Evolutionary conservation across 331 rosid species (phyloP).

Genomic region (Quercus tomentella): DNA sequence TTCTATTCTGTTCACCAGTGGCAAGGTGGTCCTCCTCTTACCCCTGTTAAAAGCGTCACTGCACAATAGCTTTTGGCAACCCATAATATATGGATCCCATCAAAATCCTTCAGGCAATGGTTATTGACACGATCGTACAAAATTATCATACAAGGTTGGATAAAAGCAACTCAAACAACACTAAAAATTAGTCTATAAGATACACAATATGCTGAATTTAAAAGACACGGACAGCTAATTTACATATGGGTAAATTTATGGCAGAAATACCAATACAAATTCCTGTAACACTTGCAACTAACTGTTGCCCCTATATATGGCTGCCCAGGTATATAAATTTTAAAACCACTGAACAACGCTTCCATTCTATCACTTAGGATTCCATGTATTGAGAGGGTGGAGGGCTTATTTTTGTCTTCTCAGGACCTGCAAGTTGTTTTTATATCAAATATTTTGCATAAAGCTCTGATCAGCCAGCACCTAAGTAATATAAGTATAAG

Average conservation of each 20-base stretch:
- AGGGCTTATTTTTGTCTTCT: slow-evolving; percentile 82
- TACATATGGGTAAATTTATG: slow-evolving; percentile 37
- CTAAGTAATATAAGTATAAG: background rate
- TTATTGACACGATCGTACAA: background rate
- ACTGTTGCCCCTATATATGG: slow-evolving; percentile 27
- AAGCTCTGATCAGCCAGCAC: background rate
- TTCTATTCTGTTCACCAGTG: background rate
- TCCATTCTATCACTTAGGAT: slow-evolving; percentile 38
- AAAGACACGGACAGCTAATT: slow-evolving; percentile 17
- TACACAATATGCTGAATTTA: slow-evolving; percentile 27
- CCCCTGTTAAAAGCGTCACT: background rate
- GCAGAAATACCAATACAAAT: slow-evolving; percentile 23
- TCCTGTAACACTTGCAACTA: slow-evolving; percentile 25
- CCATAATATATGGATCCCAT: too few relatives aligned
- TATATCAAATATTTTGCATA: slow-evolving; percentile 14
- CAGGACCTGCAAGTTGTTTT: slow-evolving; percentile 55
- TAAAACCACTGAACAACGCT: slow-evolving; percentile 19
- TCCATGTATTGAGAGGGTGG: slow-evolving; percentile 94
- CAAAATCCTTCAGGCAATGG: background rate
- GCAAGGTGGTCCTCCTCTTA: background rate
- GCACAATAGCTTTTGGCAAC: background rate
- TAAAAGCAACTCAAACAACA: slow-evolving; percentile 18
- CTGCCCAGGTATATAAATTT: slow-evolving; percentile 28
- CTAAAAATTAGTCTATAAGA: slow-evolving; percentile 20
- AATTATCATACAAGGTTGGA: background rate